Percentiles rank a stretch among this genome's conserved stretches.
These are phyloP conservation scores for Pelargonium cotyledonis DNA, from an alignment of 441 rosid species.

Conservation along the genomic window DNA sequence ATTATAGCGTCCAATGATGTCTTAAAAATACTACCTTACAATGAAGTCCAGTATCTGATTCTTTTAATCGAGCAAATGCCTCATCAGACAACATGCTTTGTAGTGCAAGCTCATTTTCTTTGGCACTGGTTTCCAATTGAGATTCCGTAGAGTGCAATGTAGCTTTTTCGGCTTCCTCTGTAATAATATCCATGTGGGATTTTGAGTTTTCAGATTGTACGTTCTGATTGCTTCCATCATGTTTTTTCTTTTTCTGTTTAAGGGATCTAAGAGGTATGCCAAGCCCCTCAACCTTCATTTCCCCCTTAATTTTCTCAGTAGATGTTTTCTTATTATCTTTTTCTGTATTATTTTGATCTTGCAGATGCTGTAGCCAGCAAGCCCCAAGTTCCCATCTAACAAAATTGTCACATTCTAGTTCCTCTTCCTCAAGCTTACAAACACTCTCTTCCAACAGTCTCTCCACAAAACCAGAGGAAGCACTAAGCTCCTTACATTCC, in stretches of 20 bases:
- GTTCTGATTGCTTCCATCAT: constrained; percentile 35
- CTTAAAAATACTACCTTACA: constrained; percentile 46
- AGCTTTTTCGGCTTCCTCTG: constrained; percentile 37
- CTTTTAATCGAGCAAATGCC: constrained; percentile 60
- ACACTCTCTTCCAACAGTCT: constrained; percentile 57
- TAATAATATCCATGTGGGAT: constrained; percentile 33
- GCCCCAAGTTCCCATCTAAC: constrained; percentile 78
- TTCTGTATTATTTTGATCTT: constrained; percentile 58
- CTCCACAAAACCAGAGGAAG: constrained; percentile 53
- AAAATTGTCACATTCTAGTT: constrained; percentile 37
- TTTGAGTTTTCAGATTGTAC: constrained; percentile 34
- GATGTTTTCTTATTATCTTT: constrained; percentile 72
- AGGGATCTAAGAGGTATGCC: constrained; percentile 91
- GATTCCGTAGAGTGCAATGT: constrained; percentile 40
- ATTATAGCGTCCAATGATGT: constrained; percentile 3
- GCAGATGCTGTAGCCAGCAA: constrained; percentile 77
- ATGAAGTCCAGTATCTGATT: constrained; percentile 75
- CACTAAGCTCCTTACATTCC: constrained; percentile 52
- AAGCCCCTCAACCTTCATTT: constrained; percentile 97
- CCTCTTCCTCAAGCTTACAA: constrained; percentile 53
- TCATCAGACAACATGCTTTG: constrained; percentile 50
- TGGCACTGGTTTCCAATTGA: constrained; percentile 41
- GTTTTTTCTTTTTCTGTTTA: constrained; percentile 56
- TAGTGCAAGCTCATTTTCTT: constrained; percentile 42
- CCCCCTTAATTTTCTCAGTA: constrained; percentile 63